Evolutionary conservation across 331 rosid species (phyloP).

Genomic region (Cucumis variabilis): DNA sequence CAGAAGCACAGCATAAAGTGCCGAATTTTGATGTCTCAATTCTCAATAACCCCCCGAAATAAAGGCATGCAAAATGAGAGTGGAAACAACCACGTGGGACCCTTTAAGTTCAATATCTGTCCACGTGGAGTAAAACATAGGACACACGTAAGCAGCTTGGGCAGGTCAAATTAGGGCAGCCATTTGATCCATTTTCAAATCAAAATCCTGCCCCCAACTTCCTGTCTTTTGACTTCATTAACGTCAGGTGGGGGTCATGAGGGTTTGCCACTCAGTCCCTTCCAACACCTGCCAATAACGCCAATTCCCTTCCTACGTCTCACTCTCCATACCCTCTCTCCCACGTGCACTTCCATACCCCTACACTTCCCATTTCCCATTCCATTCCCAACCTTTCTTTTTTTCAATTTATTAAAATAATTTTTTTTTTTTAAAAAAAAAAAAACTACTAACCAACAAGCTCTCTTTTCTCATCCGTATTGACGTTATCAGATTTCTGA

Average conservation of each 20-base stretch:
- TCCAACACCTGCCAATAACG: neutral
- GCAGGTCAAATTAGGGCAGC: neutral
- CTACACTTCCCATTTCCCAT: neutral
- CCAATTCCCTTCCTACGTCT: neutral
- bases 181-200: neutral
- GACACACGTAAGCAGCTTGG: neutral
- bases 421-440: no score
- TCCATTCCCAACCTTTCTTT: neutral
- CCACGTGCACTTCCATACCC: slow-evolving; percentile 6
- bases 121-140: neutral
- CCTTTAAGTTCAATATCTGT: neutral
- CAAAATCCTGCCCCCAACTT: neutral
- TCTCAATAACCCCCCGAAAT: neutral
- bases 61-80: neutral
- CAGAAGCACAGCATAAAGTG: neutral
- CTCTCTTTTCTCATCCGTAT: neutral
- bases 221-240: neutral
- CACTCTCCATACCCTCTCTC: neutral
- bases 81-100: neutral
- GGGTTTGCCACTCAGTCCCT: neutral
- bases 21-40: neutral
- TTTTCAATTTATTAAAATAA: no score
- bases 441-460: neutral
- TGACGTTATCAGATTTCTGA: neutral
- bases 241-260: neutral